Base-by-base conservation (phyloP, 441 rosid species). In the Arabidopsis lyrata region DNA sequence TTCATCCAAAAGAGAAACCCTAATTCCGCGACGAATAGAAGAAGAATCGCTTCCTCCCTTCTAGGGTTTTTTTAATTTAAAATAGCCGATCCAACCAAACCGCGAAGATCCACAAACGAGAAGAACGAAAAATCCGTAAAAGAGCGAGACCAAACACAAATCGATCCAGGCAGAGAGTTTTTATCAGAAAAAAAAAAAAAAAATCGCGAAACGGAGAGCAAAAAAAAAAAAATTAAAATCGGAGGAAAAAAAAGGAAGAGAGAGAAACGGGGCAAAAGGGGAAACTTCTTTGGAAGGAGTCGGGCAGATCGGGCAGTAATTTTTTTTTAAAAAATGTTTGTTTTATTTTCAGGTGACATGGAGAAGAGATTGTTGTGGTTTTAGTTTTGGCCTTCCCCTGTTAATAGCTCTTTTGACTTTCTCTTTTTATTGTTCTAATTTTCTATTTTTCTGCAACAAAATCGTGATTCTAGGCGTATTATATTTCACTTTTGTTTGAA, bases 291-390 rank as follows among this genome's bases (percentile, higher is more conserved):
- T 16, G 20, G 68, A 35, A 59, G 12, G 6, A 53, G 24, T 44
- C 58, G 79, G 79, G 71, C 42, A 73, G 72, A 9, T 45, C 59
- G 72, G 77, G 63, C 49, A 73, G 57, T 6, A 13, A 9, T 29
- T 49, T 47, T 15, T 1, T 27, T 14, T 49, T 15, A 0, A 0
- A 2, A 6, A 13, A 6, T 2, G 12, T 20, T 69, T 29, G 38
- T 49, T 68, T 24, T 24, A 24, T 68, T 68, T 39, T 20, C 53
- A 41, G 42, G 49, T 49, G 70, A 65, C 70, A 63, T 56, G 0
- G 60, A 54, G 42, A 32, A 54, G 42, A 15, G 48, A 59, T 38
- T 60, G 50, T 48, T 32, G 27, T 24, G 27, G 24, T 39, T 66
- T 66, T n/a, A 3, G 38, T 24, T 68, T 67, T 68, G 8, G 63